Evolutionary conservation across 2,329 filamentous ascomycete genomes (phyloP).

Genomic region (Elsinoe necatrix): DNA sequence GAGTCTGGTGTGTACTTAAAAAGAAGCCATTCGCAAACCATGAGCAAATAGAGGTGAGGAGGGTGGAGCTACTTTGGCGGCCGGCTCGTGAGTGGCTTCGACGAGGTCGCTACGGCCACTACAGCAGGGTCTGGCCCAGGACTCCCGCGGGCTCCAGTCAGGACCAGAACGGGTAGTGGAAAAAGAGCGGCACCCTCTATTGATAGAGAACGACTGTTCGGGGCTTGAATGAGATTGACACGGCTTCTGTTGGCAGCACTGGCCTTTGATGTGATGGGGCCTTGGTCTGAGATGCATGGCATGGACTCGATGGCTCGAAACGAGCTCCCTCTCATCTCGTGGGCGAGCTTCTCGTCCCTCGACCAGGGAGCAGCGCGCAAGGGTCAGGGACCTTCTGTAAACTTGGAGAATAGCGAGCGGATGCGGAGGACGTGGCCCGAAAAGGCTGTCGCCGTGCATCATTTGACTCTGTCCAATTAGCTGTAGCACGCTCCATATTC

Average conservation of each 20-base stretch:
- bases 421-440: background rate
- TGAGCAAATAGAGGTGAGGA: background rate
- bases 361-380: background rate
- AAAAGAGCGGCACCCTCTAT: background rate
- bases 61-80: background rate
- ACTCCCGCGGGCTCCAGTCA: background rate
- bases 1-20: background rate
- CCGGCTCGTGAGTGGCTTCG: background rate
- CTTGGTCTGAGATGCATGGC: background rate
- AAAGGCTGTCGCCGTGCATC: conserved; percentile 2
- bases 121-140: background rate
- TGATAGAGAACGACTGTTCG: background rate
- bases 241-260: conserved; percentile 1
- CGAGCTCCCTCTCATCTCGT: background rate
- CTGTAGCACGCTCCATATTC: background rate
- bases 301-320: background rate
- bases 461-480: conserved; percentile 4
- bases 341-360: background rate
- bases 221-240: conserved; percentile 1
- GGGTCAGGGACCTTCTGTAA: background rate
- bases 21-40: background rate
- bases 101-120: background rate
- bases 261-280: background rate
- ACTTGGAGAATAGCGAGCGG: background rate
- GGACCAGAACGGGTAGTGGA: background rate